phyloP scores from a whole-genome alignment of 2,329 filamentous ascomycete species.

The Penicillium occitanis region DNA sequence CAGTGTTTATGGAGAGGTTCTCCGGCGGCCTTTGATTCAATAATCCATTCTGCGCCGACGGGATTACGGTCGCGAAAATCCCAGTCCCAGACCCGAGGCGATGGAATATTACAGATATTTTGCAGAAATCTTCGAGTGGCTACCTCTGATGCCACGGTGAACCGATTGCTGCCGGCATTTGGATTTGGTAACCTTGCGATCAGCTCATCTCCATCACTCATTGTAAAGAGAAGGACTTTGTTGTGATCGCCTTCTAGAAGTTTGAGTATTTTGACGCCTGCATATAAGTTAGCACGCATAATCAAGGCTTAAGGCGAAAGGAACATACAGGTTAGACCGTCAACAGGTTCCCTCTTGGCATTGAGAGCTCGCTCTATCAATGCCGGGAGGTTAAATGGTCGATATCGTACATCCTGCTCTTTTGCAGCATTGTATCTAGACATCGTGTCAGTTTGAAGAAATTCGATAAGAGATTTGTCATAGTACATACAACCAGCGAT shows the following conservation, averaged over 20 bases:
- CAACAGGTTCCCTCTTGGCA: not conserved
- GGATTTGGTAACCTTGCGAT: constrained; percentile 26
- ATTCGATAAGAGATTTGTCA: not conserved
- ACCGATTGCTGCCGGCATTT: constrained; percentile 25
- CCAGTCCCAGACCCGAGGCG: constrained; percentile 38
- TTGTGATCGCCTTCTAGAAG: constrained; percentile 30
- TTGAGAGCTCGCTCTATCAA: constrained; percentile 26
- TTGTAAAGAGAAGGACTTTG: constrained; percentile 29
- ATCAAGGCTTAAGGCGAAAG: not conserved
- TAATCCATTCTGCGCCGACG: constrained; percentile 43
- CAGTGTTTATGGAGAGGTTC: constrained; percentile 33
- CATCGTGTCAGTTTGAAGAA: constrained; percentile 18
- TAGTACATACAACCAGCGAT: constrained; percentile 30
- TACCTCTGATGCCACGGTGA: constrained; percentile 28
- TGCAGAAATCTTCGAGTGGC: constrained; percentile 28
- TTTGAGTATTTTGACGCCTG: constrained; percentile 26
- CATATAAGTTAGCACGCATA: not conserved
- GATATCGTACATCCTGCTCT: constrained; percentile 30
- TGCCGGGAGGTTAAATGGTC: constrained; percentile 29
- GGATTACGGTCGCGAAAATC: constrained; percentile 36
- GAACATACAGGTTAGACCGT: constrained; percentile 12
- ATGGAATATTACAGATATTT: constrained; percentile 29
- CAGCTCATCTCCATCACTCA: constrained; percentile 26
- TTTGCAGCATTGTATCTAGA: constrained; percentile 28
- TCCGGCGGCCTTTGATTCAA: constrained; percentile 40